Evolutionary conservation across 352 stramenopile genomes (phyloP).

Genomic region (Phytophthora gonapodyides): DNA sequence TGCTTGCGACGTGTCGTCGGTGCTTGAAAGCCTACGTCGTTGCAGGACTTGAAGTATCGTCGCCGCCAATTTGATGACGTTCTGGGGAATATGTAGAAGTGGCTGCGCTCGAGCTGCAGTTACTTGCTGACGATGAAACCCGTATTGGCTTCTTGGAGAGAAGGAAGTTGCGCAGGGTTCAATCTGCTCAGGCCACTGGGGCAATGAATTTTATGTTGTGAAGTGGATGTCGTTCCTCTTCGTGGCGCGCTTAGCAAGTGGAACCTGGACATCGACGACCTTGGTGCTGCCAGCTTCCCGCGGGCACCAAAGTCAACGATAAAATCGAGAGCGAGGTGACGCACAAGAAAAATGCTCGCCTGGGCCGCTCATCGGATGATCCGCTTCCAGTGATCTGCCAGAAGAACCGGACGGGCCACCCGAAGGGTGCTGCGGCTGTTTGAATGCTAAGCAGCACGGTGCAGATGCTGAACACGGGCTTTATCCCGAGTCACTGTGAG

Average conservation of each 20-base stretch:
- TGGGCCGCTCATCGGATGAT: conserved; percentile 78
- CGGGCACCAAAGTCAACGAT: conserved; percentile 84
- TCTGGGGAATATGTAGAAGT: too few species aligned
- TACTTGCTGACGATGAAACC: too few species aligned
- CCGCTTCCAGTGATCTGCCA: conserved; percentile 78
- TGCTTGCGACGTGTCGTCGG: conserved; percentile 52
- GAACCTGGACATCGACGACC: conserved; percentile 75
- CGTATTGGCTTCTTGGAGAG: conserved; percentile 43
- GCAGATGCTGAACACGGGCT: too few species aligned
- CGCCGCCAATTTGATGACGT: conserved; percentile 74
- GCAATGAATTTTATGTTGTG: too few species aligned
- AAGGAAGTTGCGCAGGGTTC: conserved; percentile 63
- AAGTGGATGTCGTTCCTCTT: conserved; percentile 67
- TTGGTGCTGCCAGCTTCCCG: conserved; percentile 44
- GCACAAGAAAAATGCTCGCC: conserved; percentile 81
- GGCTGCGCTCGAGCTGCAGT: too few species aligned
- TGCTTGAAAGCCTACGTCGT: conserved; percentile 40
- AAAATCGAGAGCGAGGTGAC: conserved; percentile 89
- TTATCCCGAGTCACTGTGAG: too few species aligned
- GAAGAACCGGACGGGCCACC: conserved; percentile 84
- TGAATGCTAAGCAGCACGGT: conserved; percentile 87
- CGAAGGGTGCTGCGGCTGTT: conserved; percentile 80
- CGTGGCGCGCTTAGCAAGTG: conserved; percentile 73
- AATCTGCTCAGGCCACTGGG: conserved; percentile 55
- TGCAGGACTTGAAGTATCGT: conserved; percentile 77